phyloP scores from a whole-genome alignment of 2,329 filamentous ascomycete species.

The Aspergillus fischeri region DNA sequence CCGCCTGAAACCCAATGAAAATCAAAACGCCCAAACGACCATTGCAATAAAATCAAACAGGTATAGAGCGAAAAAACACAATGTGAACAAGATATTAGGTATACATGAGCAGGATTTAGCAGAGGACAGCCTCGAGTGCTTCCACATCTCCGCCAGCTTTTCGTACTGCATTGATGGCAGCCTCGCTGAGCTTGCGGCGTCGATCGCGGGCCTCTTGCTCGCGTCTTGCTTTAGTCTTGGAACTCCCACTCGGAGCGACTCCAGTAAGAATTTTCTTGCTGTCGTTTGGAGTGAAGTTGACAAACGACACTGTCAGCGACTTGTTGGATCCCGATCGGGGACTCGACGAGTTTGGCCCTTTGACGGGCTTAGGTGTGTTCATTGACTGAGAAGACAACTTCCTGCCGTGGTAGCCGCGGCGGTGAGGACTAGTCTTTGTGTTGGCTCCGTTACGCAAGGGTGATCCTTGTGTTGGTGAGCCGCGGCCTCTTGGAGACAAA shows the following conservation, averaged over 20 bases:
- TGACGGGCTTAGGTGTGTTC: constrained; percentile 28
- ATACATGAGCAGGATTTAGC: constrained; percentile 18
- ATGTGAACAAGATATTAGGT: constrained; percentile 5
- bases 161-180: constrained; percentile 41
- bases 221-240: constrained; percentile 88
- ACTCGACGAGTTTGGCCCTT: constrained; percentile 27
- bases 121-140: constrained; percentile 39
- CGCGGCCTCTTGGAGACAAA: constrained; percentile 32
- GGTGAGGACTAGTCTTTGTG: constrained; percentile 26
- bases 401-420: constrained; percentile 34
- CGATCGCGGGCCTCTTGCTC: constrained; percentile 84
- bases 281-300: constrained; percentile 86
- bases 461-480: constrained; percentile 26
- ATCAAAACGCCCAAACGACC: constrained; percentile 23
- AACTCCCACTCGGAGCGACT: constrained; percentile 85
- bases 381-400: constrained; percentile 38
- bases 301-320: constrained; percentile 61
- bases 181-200: constrained; percentile 47
- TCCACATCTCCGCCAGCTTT: constrained; percentile 45
- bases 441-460: constrained; percentile 22
- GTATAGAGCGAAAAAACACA: constrained; percentile 7
- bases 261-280: constrained; percentile 75
- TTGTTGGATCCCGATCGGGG: constrained; percentile 27
- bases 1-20: constrained; percentile 5
- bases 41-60: constrained; percentile 21